Evolutionary conservation across 805 yeast genomes (phyloP), one percentile per base, ranked within the genome.

Genomic region (Grigorovia jiainica): DNA sequence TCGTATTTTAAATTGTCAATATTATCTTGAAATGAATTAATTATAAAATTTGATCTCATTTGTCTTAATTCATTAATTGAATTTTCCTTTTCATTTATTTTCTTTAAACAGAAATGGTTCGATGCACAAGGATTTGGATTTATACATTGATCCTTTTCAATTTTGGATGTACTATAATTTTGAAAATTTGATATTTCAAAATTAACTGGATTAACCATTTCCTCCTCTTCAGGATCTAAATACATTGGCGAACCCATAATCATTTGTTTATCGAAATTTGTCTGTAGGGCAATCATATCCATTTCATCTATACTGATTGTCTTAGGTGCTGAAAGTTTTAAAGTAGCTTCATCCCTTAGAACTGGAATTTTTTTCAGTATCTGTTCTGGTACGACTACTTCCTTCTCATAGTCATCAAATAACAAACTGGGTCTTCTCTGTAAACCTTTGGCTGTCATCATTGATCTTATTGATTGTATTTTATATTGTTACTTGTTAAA

Each of bases 1-100:
- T 60, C 62, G 61, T 87, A 82, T 53, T 85, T 79, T 3, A 95
- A 94, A 60, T 90, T 87, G 42, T 76, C 76, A 33, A 57, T 49
- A 32, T 77, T 79, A 46, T 78, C 70, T 61, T 89, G 97, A 21
- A 73, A 47, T 1, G 95, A 84, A 2, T 73, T 47, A 3, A 54
- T 51, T 54, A 79, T 72, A 61, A 87, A 89, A 50, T 75, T 76
- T 49, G 75, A 80, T 49, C 97, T 73, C 41, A 80, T 52, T 9
- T 71, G 72, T 39, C 81, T 34, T 10, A 55, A 34, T 8, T 40
- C 21, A 1, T 41, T 41, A 27, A 64, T 43, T 7, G 53, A 52
- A 33, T 49, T 49, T 13, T 36, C 38, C 3, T 44, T 45, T 7
- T 31, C 24, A 16, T 48, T 43, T 34, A 52, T 47, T 0, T 36